These are phyloP conservation scores for Daldinia caldariorum DNA, from an alignment of 495 filamentous ascomycete genomes.

Conservation along the genomic window DNA sequence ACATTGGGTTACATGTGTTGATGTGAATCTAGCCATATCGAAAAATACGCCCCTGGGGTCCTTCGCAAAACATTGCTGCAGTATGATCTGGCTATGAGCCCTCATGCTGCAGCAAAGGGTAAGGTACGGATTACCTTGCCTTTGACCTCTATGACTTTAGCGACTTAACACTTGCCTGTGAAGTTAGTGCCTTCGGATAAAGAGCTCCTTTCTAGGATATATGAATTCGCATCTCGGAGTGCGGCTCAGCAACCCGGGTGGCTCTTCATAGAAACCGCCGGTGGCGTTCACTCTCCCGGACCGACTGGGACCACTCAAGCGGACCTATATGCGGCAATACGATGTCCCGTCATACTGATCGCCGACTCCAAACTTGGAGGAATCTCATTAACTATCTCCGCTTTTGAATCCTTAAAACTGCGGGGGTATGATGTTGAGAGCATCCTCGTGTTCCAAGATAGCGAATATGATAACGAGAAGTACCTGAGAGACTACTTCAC, in stretches of 20 bases:
- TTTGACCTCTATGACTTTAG: background rate
- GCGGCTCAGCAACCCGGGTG: conserved; percentile 55
- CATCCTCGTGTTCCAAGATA: conserved; percentile 70
- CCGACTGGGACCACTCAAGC: conserved; percentile 79
- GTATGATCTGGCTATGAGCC: conserved; percentile 75
- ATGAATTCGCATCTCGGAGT: conserved; percentile 54
- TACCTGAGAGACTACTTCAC: conserved; percentile 72
- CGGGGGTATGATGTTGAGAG: conserved; percentile 78
- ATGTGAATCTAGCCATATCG: conserved; percentile 62
- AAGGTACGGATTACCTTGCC: conserved; percentile 40
- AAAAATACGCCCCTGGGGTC: conserved; percentile 61
- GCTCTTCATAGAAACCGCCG: conserved; percentile 77
- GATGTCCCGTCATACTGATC: conserved; percentile 76
- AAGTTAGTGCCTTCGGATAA: conserved; percentile 59
- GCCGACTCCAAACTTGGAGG: conserved; percentile 77
- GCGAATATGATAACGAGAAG: conserved; percentile 69
- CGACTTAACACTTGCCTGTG: conserved; percentile 13
- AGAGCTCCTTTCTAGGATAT: conserved; percentile 58
- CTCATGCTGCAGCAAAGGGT: conserved; percentile 70
- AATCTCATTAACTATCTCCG: conserved; percentile 77
- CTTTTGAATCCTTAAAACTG: conserved; percentile 75
- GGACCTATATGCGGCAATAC: conserved; percentile 74
- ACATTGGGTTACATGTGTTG: conserved; percentile 17
- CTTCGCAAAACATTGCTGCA: conserved; percentile 67
- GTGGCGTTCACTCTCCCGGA: conserved; percentile 77